These are phyloP conservation scores for Aspergillus bombycis DNA, from an alignment of 2,329 filamentous ascomycete species.

Conservation along the genomic window DNA sequence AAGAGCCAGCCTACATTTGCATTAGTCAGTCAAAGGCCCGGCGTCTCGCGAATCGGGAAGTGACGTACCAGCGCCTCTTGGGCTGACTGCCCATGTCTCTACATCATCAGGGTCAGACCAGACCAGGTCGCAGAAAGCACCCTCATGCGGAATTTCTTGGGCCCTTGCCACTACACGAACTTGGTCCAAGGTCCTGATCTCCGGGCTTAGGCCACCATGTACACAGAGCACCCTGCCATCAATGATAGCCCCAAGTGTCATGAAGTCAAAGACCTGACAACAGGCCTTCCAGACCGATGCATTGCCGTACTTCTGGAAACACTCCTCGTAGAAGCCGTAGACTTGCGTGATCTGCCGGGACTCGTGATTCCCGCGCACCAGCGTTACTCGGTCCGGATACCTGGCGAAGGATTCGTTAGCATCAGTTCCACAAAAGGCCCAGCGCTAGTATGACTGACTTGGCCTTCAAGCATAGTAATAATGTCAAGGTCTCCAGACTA, in stretches of 20 bases:
- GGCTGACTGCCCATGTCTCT: constrained; percentile 71
- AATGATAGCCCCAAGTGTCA: constrained; percentile 73
- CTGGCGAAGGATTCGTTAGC: constrained; percentile 38
- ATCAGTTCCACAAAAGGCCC: neutral
- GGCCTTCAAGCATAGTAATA: constrained; percentile 72
- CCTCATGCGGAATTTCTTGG: constrained; percentile 76
- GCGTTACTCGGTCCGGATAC: constrained; percentile 72
- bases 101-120: constrained; percentile 76
- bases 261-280: constrained; percentile 77
- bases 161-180: constrained; percentile 74
- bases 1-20: constrained; percentile 58
- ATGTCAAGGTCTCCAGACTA: constrained; percentile 72
- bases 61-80: constrained; percentile 64
- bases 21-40: constrained; percentile 9
- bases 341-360: constrained; percentile 78
- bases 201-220: constrained; percentile 71
- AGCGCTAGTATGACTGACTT: constrained; percentile 44
- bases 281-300: constrained; percentile 79
- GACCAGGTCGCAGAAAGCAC: constrained; percentile 75
- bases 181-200: constrained; percentile 75
- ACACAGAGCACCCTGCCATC: constrained; percentile 75
- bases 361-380: constrained; percentile 76
- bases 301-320: constrained; percentile 75
- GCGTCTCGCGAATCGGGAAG: neutral
- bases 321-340: constrained; percentile 79